Percentiles rank a stretch among this genome's conserved stretches.
These are phyloP conservation scores for Melastoma candidum DNA, from an alignment of 441 rosid species.

Conservation along the genomic window DNA sequence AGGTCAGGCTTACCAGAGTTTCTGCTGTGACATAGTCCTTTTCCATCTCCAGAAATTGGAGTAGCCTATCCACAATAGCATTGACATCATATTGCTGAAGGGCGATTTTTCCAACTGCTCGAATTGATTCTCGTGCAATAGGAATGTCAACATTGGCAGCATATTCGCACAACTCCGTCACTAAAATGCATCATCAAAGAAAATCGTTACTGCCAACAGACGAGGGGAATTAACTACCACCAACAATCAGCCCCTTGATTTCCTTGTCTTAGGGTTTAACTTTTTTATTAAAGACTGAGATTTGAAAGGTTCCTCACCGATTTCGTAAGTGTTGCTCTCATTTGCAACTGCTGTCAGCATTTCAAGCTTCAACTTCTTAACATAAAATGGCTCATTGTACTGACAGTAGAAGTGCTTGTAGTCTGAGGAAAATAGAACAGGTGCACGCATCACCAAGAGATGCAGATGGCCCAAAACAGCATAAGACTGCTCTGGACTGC, in stretches of 20 bases:
- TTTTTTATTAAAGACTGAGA: constrained; percentile 3
- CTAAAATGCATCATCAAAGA: constrained; percentile 31
- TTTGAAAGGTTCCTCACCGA: constrained; percentile 41
- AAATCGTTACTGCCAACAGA: neutral
- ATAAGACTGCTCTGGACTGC: constrained; percentile 96
- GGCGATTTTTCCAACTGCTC: constrained; percentile 96
- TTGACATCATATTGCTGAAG: constrained; percentile 97
- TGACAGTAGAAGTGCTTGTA: constrained; percentile 96
- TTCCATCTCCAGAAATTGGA: constrained; percentile 98
- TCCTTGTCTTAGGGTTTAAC: too few species aligned
- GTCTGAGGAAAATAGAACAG: constrained; percentile 72
- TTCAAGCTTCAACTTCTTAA: constrained; percentile 92
- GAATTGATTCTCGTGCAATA: constrained; percentile 90
- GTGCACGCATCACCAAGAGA: constrained; percentile 94
- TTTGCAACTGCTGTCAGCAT: constrained; percentile 98
- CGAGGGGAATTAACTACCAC: too few species aligned
- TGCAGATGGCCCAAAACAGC: constrained; percentile 92
- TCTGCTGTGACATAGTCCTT: constrained; percentile 97
- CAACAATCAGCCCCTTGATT: too few species aligned
- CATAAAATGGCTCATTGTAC: constrained; percentile 90
- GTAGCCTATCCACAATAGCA: constrained; percentile 98
- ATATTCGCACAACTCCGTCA: constrained; percentile 91
- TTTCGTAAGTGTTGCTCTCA: constrained; percentile 95
- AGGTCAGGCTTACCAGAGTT: constrained; percentile 49
- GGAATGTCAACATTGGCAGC: constrained; percentile 95